Evolutionary conservation across 306 rosid species (phyloP), one percentile per base, ranked within the genome.

Genomic region (Cicer judaicum): DNA sequence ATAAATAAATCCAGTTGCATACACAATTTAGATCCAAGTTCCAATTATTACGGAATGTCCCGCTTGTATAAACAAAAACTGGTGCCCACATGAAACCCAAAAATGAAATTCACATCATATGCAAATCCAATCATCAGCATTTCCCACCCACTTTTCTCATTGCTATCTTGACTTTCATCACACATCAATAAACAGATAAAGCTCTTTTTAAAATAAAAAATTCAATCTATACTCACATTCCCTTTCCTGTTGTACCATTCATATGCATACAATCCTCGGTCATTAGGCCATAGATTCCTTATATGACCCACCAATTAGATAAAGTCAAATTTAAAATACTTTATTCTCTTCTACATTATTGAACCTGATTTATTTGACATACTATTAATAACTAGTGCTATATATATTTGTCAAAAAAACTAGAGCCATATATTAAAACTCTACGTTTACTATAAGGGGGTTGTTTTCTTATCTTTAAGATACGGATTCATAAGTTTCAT

Each of bases 1-100:
- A 39, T 65, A 6, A 73, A 41, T 54, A 43, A 54, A 65, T 14
- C 7, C 39, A 64, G 64, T 72, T 78, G 78, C 68, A 54, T 57
- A 7, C 6, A 12, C 44, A 13, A 56, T 65, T 68, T 57, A 11
- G 18, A 46, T 56, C 43, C 43, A 43, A 29, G 57, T 52, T 52
- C 74, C 70, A 76, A 64, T 79, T 66, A 80, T 84, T 73, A 74
- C 70, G 70, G 86, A 79, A 84, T 79, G 82, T 81, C 78, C 82
- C 64, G 64, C 70, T 40, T 79, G 15, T 19, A 64, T 53, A 70
- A 46, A 69, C 65, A 64, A 52, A 72, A 61, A 47, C 44, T 8
- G 60, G 77, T 70, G 77, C 81, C 77, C 85, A 84, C 85, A 73
- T 69, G 56, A 50, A 78, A 78, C 81, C 73, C 75, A 43, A 68